A percentile compares a stretch with the other conserved stretches of the same genome.
Conservation (phyloP, 2,329 filamentous ascomycete genomes). For the Huntiella bhutanensis region DNA sequence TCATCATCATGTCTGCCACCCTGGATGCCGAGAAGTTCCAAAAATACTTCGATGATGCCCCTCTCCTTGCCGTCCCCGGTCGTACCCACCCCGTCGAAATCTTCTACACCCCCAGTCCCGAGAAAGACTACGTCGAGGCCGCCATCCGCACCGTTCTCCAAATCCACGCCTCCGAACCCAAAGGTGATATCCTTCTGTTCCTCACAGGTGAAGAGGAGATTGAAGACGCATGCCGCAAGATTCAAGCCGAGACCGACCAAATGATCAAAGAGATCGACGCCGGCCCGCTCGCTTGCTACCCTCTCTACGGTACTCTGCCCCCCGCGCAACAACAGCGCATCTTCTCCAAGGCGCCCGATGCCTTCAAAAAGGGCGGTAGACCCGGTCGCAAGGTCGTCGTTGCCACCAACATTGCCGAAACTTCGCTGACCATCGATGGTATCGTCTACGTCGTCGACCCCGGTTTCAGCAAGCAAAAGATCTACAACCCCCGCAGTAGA, state of each 20-base stretch:
- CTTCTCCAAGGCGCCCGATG: conserved; percentile 69
- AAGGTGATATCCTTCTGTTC: conserved; percentile 88
- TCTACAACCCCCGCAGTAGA: conserved; percentile 91
- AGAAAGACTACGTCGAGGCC: conserved; percentile 91
- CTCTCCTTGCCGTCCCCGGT: conserved; percentile 81
- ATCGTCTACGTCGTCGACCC: conserved; percentile 99
- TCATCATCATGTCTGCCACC: conserved; percentile 98
- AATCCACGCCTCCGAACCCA: conserved; percentile 80
- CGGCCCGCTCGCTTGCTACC: conserved; percentile 76
- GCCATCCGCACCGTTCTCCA: conserved; percentile 87
- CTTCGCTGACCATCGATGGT: conserved; percentile 89
- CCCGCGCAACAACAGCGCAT: conserved; percentile 88
- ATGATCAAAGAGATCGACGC: conserved; percentile 80
- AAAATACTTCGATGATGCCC: conserved; percentile 87
- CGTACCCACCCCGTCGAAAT: conserved; percentile 94
- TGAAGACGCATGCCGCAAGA: conserved; percentile 87
- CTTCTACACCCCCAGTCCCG: conserved; percentile 92
- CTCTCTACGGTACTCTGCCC: conserved; percentile 82
- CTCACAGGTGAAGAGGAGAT: conserved; percentile 97
- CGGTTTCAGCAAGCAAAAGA: conserved; percentile 97
- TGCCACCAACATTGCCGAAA: conserved; percentile 96
- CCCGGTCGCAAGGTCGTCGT: conserved; percentile 90
- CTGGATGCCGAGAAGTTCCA: conserved; percentile 97
- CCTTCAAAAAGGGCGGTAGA: conserved; percentile 54
- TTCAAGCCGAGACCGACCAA: conserved; percentile 76